phyloP scores from a whole-genome alignment of 2,329 filamentous ascomycete genomes.

The Xylaria polymorpha region DNA sequence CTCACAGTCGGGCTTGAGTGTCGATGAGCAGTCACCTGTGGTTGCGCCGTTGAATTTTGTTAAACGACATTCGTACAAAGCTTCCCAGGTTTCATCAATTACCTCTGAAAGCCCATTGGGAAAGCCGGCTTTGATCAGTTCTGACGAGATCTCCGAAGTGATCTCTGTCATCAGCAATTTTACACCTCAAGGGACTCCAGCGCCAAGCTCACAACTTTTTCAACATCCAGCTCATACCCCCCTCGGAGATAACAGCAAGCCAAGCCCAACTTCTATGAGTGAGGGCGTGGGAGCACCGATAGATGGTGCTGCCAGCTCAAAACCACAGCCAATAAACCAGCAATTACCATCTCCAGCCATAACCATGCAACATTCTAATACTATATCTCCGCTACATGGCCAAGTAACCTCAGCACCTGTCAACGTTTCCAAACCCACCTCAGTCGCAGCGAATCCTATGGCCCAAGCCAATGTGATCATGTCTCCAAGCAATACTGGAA shows the following conservation, averaged over 20 bases:
- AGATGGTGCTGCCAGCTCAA: neutral
- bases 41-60: constrained; percentile 42
- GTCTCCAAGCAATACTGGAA: constrained; percentile 20
- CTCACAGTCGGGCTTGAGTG: constrained; percentile 16
- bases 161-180: constrained; percentile 36
- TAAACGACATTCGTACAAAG: constrained; percentile 38
- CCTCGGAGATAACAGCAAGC: constrained; percentile 4
- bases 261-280: neutral
- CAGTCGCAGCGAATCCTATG: neutral
- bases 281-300: neutral
- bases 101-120: constrained; percentile 16
- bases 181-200: constrained; percentile 27
- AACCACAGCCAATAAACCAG: constrained; percentile 8
- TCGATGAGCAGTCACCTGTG: constrained; percentile 34
- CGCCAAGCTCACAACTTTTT: constrained; percentile 11
- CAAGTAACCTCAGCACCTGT: neutral
- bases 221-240: constrained; percentile 1
- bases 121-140: neutral
- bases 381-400: neutral
- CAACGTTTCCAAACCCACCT: constrained; percentile 8
- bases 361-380: constrained; percentile 19
- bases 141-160: constrained; percentile 36
- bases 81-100: constrained; percentile 30
- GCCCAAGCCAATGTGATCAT: neutral
- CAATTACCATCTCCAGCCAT: constrained; percentile 5